These are phyloP conservation scores for Elsinoe fawcettii DNA, from an alignment of 2,329 filamentous ascomycete species.

Conservation along the genomic window DNA sequence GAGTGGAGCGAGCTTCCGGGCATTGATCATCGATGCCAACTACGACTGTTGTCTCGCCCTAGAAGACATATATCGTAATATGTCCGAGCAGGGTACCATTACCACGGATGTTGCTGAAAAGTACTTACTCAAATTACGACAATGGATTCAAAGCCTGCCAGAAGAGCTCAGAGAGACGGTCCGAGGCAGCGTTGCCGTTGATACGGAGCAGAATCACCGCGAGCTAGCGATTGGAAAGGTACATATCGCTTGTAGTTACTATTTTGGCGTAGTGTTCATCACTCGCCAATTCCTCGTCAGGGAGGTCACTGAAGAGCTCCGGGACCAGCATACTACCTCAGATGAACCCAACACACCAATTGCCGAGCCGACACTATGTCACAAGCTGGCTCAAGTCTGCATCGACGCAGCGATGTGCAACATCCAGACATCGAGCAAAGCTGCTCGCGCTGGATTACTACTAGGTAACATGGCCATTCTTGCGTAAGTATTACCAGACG, in stretches of 20 bases:
- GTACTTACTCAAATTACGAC: neutral
- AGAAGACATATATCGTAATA: neutral
- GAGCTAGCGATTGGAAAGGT: constrained; percentile 24
- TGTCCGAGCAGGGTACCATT: neutral
- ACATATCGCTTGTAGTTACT: constrained; percentile 51
- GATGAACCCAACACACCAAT: constrained; percentile 2
- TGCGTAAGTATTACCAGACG: constrained; percentile 38
- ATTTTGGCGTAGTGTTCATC: constrained; percentile 51
- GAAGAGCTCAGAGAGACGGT: neutral
- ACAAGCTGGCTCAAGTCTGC: constrained; percentile 45
- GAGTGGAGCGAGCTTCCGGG: neutral
- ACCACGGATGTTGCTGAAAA: neutral
- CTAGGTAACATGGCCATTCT: constrained; percentile 52
- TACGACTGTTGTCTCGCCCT: neutral
- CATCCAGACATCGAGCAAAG: constrained; percentile 47
- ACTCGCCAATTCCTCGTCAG: constrained; percentile 50
- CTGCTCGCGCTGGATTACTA: constrained; percentile 38
- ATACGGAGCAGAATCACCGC: neutral
- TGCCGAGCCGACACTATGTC: constrained; percentile 22
- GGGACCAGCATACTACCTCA: neutral
- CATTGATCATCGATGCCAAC: neutral
- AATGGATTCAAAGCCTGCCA: neutral
- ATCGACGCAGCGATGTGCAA: constrained; percentile 50
- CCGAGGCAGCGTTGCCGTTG: neutral
- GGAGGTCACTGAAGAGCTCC: constrained; percentile 28